Base-by-base conservation (phyloP, 805 yeast species). In the Ogataea corticis region DNA sequence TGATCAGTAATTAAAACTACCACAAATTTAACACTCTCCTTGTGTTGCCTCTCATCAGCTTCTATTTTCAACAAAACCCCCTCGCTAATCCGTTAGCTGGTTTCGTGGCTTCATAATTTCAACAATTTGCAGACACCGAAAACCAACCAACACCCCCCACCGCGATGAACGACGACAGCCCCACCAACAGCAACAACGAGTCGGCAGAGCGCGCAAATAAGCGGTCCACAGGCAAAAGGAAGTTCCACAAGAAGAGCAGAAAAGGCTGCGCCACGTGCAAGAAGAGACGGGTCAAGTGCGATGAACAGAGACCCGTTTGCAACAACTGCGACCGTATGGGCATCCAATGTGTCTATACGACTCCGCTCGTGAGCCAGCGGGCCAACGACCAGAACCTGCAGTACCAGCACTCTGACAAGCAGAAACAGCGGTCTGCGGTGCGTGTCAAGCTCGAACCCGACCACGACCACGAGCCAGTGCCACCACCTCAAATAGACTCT, bases 211-310 rank as follows among this genome's bases (percentile, higher is more conserved):
- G 37, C 16, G 65, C 69, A 0, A 56, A 42, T 28, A 65, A 63
- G 46, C 60, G 60, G 27, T 69, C 85, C 0, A 78, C 82, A 0
- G 88, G 86, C 5, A 91, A 89, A 66, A 75, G 97, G 36, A 85
- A 87, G 58, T 92, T 85, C 58, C 98, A 92, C 62, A 86, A 83
- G 48, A 92, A 92, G 66, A 86, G 96, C 29, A 78, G 96, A 46
- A 79, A 80, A 45, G 98, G 98, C 0, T 91, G 98, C 67, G 77
- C 82, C 32, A 87, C 95, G 2, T 91, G 98, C 67, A 91, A 91
- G 61, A 77, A 80, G 52, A 77, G 98, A 56, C 72, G 97, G 41
- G 97, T 92, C 33, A 91, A 91, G 62, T 91, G 98, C 71, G 97
- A 91, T 62, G 97, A 92, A 64, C 70, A 71, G 1, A 85, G 82